A percentile compares a stretch with the other conserved stretches of the same genome.
phyloP scores from a whole-genome alignment of 176 grass and related monocot species.

The Stipa capillata region DNA sequence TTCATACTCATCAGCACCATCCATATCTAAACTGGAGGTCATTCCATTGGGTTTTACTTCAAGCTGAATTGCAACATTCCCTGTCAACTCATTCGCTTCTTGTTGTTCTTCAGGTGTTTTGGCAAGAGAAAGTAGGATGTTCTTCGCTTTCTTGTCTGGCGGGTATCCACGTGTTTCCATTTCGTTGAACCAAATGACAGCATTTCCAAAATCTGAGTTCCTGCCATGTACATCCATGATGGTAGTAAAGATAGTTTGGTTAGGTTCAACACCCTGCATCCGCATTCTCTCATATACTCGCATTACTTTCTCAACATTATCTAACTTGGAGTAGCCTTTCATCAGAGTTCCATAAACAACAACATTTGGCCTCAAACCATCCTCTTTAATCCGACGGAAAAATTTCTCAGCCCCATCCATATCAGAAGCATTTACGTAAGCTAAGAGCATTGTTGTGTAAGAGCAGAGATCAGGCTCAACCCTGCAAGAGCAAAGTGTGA shows the following conservation, averaged over 20 bases:
- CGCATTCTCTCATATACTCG: slow-evolving; percentile 88
- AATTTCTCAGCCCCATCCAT: slow-evolving; percentile 89
- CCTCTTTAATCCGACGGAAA: slow-evolving; percentile 85
- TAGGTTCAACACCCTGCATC: slow-evolving; percentile 73
- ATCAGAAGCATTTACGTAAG: slow-evolving; percentile 89
- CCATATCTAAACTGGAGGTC: background rate
- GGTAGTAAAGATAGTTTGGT: slow-evolving; percentile 79
- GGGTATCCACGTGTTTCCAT: slow-evolving; percentile 61
- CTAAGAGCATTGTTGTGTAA: slow-evolving; percentile 88
- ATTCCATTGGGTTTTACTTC: slow-evolving; percentile 15
- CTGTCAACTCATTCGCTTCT: slow-evolving; percentile 69
- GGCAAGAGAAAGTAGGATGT: slow-evolving; percentile 71
- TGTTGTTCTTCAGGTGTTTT: slow-evolving; percentile 58
- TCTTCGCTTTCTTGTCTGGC: slow-evolving; percentile 81
- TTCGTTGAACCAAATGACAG: slow-evolving; percentile 78
- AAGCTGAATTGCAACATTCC: slow-evolving; percentile 39
- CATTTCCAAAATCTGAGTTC: slow-evolving; percentile 84
- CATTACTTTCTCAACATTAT: slow-evolving; percentile 76
- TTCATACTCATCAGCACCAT: slow-evolving; percentile 20
- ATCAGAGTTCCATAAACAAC: slow-evolving; percentile 89
- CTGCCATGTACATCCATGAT: slow-evolving; percentile 81
- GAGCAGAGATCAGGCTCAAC: slow-evolving; percentile 86
- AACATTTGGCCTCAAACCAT: slow-evolving; percentile 88
- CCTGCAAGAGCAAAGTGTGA: slow-evolving; percentile 25
- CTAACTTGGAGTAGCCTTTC: slow-evolving; percentile 88